Evolutionary conservation across 2,329 filamentous ascomycete genomes (phyloP).

Genomic region (Ophiostoma sp.): DNA sequence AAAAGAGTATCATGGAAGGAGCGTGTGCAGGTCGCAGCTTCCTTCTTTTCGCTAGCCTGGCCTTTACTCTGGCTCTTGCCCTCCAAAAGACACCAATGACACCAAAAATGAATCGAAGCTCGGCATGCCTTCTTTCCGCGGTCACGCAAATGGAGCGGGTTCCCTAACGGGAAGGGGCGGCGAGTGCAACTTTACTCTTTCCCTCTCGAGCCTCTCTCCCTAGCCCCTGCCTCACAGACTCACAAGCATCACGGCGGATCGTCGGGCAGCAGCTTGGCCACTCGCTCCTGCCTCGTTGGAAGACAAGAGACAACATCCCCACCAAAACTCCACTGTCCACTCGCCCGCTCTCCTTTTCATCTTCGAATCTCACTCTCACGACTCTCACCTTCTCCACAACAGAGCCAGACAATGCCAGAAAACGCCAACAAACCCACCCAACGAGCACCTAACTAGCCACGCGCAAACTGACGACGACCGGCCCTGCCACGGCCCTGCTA

Average conservation of each 20-base stretch:
- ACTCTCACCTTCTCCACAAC: neutral
- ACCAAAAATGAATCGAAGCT: neutral
- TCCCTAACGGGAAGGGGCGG: conserved; percentile 9
- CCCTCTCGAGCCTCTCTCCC: too few relatives aligned
- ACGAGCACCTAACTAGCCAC: neutral
- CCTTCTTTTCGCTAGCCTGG: conserved; percentile 22
- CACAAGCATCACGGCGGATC: conserved; percentile 11
- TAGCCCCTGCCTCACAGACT: neutral
- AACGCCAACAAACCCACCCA: neutral
- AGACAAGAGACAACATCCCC: neutral
- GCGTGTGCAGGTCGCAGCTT: conserved; percentile 16
- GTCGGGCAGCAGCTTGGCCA: conserved; percentile 12
- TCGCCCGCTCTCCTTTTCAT: neutral
- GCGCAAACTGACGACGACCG: neutral
- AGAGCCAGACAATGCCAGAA: neutral
- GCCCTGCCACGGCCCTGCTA: neutral
- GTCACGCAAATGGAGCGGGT: conserved; percentile 3
- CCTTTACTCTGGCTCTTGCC: too few relatives aligned
- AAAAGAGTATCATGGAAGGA: conserved; percentile 17
- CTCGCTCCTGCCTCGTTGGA: neutral
- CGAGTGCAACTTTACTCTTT: neutral
- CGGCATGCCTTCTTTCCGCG: conserved; percentile 14
- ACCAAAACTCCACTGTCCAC: neutral
- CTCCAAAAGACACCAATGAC: too few relatives aligned
- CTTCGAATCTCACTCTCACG: conserved; percentile 9